phyloP scores from a whole-genome alignment of 1,284 basidiomycete genomes.

The Rhodotorula sp. region DNA sequence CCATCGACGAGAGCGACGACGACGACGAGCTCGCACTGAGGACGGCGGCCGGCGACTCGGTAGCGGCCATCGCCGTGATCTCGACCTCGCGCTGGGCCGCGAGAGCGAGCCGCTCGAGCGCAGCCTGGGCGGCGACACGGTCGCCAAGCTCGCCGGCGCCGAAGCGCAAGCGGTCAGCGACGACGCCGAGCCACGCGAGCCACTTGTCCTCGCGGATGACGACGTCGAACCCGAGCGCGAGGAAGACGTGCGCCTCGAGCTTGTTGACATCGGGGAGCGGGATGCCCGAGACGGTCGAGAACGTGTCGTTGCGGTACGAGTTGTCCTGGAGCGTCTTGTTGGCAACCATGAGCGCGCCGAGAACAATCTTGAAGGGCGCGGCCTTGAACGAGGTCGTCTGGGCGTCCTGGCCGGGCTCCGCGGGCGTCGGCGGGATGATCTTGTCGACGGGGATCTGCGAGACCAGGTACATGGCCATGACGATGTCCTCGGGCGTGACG shows the following conservation, averaged over 20 bases:
- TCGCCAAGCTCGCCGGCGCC: conserved; percentile 30
- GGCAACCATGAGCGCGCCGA: conserved; percentile 44
- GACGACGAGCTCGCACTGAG: conserved; percentile 7
- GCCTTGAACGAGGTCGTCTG: conserved; percentile 41
- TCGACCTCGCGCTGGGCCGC: conserved; percentile 15
- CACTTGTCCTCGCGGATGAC: conserved; percentile 39
- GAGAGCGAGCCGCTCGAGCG: conserved; percentile 31
- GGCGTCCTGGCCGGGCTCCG: conserved; percentile 38
- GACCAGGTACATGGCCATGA: conserved; percentile 42
- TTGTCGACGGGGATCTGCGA: conserved; percentile 34
- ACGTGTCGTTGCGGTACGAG: conserved; percentile 44
- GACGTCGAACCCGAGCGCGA: conserved; percentile 40
- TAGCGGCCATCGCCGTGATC: neutral
- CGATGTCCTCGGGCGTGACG: conserved; percentile 44
- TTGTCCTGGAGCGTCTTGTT: conserved; percentile 47
- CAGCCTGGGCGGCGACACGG: conserved; percentile 24
- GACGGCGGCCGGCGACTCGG: conserved; percentile 4
- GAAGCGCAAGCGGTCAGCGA: conserved; percentile 21
- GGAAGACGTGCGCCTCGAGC: conserved; percentile 42
- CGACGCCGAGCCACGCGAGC: conserved; percentile 38
- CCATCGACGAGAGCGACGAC: conserved; percentile 12
- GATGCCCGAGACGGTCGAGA: conserved; percentile 42
- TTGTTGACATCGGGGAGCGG: conserved; percentile 44
- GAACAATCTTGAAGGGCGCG: conserved; percentile 45
- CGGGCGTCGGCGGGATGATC: conserved; percentile 39